Evolutionary conservation across 1,139 yeast genomes (phyloP).

Genomic region (Arxiozyma bovina): DNA sequence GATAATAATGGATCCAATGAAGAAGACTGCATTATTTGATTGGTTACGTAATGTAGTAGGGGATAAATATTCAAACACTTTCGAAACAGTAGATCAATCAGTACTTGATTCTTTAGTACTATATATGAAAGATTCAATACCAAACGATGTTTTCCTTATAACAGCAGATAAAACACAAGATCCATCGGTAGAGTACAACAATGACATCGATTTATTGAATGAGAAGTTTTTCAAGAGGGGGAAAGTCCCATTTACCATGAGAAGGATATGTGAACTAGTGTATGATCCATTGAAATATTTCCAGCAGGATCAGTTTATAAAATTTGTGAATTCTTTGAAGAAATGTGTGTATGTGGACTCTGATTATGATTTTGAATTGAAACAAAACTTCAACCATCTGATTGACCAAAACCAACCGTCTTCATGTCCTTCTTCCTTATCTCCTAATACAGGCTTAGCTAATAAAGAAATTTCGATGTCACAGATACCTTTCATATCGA

Average conservation of each 20-base stretch:
- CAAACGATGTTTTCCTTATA: not conserved
- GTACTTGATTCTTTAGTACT: not conserved
- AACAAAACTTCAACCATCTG: not conserved
- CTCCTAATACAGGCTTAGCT: not conserved
- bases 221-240: constrained; percentile 14
- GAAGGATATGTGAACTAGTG: constrained; percentile 28
- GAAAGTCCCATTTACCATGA: constrained; percentile 27
- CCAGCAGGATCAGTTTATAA: constrained; percentile 20
- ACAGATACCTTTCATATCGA: constrained; percentile 41
- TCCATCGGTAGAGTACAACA: not conserved
- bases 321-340: constrained; percentile 25
- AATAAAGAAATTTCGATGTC: constrained; percentile 31
- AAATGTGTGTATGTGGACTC: constrained; percentile 22
- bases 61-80: not conserved
- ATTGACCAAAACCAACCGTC: not conserved
- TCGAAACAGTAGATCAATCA: not conserved
- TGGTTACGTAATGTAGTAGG: not conserved
- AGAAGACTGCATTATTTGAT: not conserved
- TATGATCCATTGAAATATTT: constrained; percentile 30
- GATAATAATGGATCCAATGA: not conserved
- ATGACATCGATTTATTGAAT: constrained; percentile 10
- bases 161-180: not conserved
- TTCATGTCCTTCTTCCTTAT: not conserved
- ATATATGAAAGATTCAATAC: not conserved
- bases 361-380: not conserved